Evolutionary conservation across 139 green algal genomes (phyloP).

Genomic region (Coccomyxa sp.): DNA sequence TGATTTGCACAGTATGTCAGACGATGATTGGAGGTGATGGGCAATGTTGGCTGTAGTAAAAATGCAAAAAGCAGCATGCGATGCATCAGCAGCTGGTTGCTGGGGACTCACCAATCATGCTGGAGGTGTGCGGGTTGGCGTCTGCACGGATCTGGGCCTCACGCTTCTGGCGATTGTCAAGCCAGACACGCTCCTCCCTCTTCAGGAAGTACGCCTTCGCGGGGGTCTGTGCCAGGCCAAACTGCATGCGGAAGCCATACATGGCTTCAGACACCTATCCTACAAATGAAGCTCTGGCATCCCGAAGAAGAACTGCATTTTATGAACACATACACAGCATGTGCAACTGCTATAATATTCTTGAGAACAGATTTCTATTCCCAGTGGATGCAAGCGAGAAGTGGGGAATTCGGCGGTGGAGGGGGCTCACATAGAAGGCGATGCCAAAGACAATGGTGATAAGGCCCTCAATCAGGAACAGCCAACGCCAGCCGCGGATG

Average conservation of each 20-base stretch:
- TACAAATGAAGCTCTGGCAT: neutral
- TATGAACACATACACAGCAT: neutral
- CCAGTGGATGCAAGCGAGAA: neutral
- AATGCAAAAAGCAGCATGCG: neutral
- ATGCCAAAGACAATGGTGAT: neutral
- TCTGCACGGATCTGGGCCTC: neutral
- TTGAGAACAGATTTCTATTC: neutral
- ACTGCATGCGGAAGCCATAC: neutral
- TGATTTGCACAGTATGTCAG: neutral
- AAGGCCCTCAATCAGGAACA: neutral
- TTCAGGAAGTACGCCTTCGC: neutral
- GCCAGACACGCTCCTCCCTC: neutral
- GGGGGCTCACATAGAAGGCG: neutral
- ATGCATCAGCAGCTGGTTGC: neutral
- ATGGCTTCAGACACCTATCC: neutral
- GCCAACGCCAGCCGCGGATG: neutral
- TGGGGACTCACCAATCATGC: neutral
- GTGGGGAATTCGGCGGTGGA: neutral
- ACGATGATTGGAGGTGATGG: neutral
- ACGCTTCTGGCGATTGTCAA: neutral
- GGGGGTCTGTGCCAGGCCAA: neutral
- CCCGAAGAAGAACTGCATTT: neutral
- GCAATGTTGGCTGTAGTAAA: neutral
- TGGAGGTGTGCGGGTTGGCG: neutral
- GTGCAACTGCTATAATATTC: neutral